Base-by-base conservation (phyloP, 257 asterid genomes). In the Ehretia macrophylla region DNA sequence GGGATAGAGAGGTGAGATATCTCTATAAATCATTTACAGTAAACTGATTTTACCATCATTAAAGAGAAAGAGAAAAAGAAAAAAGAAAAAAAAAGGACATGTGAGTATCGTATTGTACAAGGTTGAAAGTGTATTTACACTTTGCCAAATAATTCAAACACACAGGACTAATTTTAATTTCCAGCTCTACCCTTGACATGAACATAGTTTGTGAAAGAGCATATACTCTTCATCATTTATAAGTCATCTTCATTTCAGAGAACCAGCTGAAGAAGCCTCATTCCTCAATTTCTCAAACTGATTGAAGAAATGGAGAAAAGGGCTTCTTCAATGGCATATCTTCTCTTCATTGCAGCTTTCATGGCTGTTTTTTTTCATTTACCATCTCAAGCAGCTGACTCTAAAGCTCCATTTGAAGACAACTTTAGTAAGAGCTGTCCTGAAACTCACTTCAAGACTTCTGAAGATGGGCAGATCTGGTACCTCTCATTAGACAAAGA, bases 391-490 rank as follows among this genome's bases (percentile, higher is more conserved):
- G 90, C 79, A 55, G 77, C 78, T 5, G 78, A 49, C 5, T 21
- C 76, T 5, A 67, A 51, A 18, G 69, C 18, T 16, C 32, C 83
- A 11, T 93, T 89, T 59, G 95, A 80, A 20, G 85, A 83, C 14
- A 77, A 61, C 40, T 93, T 93, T 85, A 80, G 80, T 62, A 89
- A 83, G 67, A 77, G 75, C 63, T 93, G 97, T 58, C 99, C 99
- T 4, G 88, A 64, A 10, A 74, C 77, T 3, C 66, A 93, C 64
- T 93, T 93, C 91, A 81, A 84, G 74, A 80, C 97, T 54, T 89
- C 99, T 27, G 76, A 68, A 51, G 99, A 86, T 70, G 99, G 96
- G 2, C 94, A 83, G 85, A 86, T 74, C 79, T 93, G 99, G 99
- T 56, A 75, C 59, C 94, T 89, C 52, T 81, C 96, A 48, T 72